Evolutionary conservation across 345 rosid genomes (phyloP).

Genomic region (Erucastrum elatum): DNA sequence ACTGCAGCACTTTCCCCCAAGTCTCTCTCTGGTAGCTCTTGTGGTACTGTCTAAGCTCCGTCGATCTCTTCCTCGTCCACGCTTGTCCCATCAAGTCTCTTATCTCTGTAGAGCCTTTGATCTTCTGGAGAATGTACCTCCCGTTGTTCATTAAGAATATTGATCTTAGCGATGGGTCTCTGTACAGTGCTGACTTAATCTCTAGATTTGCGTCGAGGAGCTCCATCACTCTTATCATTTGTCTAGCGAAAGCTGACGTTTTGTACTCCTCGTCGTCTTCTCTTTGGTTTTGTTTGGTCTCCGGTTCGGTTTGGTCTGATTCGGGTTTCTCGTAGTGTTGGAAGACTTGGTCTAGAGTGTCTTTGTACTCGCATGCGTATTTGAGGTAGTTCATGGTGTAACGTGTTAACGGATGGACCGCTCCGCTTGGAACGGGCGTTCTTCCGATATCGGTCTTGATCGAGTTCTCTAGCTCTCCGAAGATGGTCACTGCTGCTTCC

Average conservation of each 20-base stretch:
- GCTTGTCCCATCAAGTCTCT: slow-evolving; percentile 53
- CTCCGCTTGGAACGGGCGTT: slow-evolving; percentile 74
- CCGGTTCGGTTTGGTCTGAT: slow-evolving; percentile 11
- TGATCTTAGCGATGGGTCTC: slow-evolving; percentile 55
- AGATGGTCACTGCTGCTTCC: slow-evolving; percentile 61
- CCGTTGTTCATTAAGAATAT: slow-evolving; percentile 96
- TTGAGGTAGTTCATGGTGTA: slow-evolving; percentile 91
- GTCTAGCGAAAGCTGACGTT: slow-evolving; percentile 45
- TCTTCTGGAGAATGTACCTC: slow-evolving; percentile 71
- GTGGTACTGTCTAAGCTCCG: slow-evolving; percentile 72
- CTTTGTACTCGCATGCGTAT: slow-evolving; percentile 72
- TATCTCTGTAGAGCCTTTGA: slow-evolving; percentile 66
- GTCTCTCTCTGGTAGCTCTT: slow-evolving; percentile 85
- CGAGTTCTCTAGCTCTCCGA: slow-evolving; percentile 74
- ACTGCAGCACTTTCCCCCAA: slow-evolving; percentile 67
- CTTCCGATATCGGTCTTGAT: slow-evolving; percentile 62
- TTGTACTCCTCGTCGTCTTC: slow-evolving; percentile 34
- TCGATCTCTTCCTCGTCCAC: slow-evolving; percentile 65
- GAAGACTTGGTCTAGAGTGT: slow-evolving; percentile 69
- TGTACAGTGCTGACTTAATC: slow-evolving; percentile 61
- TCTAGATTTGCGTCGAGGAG: slow-evolving; percentile 66
- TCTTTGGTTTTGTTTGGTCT: slow-evolving; percentile 24
- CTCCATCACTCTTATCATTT: slow-evolving; percentile 62
- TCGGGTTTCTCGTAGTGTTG: slow-evolving; percentile 38
- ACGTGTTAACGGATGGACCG: slow-evolving; percentile 81